Evolutionary conservation across 2,329 filamentous ascomycete species (phyloP).

Genomic region (Colletotrichum liriopes): DNA sequence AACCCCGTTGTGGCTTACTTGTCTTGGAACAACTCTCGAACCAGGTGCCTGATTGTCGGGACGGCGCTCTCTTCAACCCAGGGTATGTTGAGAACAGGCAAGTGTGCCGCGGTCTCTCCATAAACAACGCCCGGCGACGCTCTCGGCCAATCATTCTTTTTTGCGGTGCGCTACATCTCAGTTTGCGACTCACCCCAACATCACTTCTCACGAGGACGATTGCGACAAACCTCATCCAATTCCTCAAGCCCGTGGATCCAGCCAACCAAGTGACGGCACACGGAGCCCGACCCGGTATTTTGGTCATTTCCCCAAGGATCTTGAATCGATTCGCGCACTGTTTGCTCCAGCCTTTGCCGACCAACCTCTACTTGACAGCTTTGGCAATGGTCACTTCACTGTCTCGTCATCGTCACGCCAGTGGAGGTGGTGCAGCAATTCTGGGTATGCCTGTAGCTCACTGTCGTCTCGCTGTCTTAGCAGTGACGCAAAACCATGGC

Average conservation of each 20-base stretch:
- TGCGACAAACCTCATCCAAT: constrained; percentile 6
- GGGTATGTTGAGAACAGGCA: not conserved
- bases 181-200: constrained; percentile 8
- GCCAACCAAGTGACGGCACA: constrained; percentile 21
- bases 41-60: constrained; percentile 39
- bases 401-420: not conserved
- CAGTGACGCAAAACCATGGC: not conserved
- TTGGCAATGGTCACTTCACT: constrained; percentile 1
- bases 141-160: constrained; percentile 7
- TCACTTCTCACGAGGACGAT: constrained; percentile 11
- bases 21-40: constrained; percentile 23
- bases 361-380: constrained; percentile 2
- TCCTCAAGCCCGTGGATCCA: not conserved
- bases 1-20: constrained; percentile 29
- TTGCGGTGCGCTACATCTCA: constrained; percentile 3
- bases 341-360: not conserved
- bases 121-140: constrained; percentile 14
- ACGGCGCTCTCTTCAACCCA: constrained; percentile 32
- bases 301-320: constrained; percentile 6
- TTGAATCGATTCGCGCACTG: constrained; percentile 11
- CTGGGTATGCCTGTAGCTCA: not conserved
- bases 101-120: constrained; percentile 29
- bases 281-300: constrained; percentile 23
- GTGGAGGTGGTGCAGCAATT: not conserved
- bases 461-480: not conserved